Conservation (phyloP, 768 basidiomycete species). For the Amanita thiersii region DNA sequence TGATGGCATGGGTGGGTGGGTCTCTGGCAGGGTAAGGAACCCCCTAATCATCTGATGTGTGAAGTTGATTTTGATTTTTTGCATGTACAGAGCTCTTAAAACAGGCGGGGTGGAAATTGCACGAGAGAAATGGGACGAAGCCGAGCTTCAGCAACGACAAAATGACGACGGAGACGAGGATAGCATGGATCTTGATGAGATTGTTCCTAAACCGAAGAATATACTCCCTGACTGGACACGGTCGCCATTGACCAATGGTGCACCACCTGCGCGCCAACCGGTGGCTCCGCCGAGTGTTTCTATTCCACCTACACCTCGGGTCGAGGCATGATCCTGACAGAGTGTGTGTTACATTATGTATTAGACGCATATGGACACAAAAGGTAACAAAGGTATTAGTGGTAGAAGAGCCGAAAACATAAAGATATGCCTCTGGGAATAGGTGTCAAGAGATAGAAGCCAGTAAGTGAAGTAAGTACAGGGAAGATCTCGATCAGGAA, state of each 20-base stretch:
- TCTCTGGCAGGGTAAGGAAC: conserved; percentile 77
- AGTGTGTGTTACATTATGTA: not conserved
- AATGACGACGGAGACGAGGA: conserved; percentile 26
- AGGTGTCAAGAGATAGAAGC: too few relatives aligned
- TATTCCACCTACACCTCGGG: conserved; percentile 5
- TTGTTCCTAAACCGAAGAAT: conserved; percentile 22
- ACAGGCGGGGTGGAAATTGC: conserved; percentile 77
- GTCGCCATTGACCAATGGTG: conserved; percentile 50
- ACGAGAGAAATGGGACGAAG: conserved; percentile 84
- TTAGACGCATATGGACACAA: too few relatives aligned
- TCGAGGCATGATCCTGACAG: conserved; percentile 1
- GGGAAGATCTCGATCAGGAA: too few relatives aligned
- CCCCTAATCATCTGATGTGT: conserved; percentile 3
- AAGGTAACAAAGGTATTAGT: conserved; percentile 1
- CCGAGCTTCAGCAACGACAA: conserved; percentile 28
- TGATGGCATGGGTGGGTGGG: conserved; percentile 89
- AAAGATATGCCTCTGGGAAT: not conserved
- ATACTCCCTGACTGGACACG: conserved; percentile 82
- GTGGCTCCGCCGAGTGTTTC: conserved; percentile 3
- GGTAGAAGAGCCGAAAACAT: conserved; percentile 3
- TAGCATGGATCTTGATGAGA: conserved; percentile 29
- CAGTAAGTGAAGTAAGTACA: conserved; percentile 1
- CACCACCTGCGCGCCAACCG: conserved; percentile 28
- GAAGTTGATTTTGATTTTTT: conserved; percentile 7
- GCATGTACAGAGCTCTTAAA: conserved; percentile 59